phyloP scores from a whole-genome alignment of 768 basidiomycete genomes.

The Mycena haematopus region DNA sequence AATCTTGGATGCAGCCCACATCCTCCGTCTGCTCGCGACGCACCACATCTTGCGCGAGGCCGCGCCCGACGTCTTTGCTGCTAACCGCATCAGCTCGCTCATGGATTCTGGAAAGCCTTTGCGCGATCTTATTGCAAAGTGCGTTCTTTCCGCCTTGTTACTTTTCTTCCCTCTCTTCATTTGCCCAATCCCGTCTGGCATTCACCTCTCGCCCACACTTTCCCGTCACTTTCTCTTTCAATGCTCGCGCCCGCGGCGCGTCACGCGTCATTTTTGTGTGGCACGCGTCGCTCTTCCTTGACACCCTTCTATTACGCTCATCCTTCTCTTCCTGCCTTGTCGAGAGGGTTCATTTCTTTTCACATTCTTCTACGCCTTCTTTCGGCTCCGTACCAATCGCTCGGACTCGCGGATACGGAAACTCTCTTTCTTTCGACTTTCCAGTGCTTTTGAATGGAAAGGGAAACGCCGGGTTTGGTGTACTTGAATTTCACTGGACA shows the following conservation, averaged over 20 bases:
- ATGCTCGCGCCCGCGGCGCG: neutral
- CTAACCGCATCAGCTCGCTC: conserved; percentile 72
- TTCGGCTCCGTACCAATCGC: neutral
- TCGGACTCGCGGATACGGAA: neutral
- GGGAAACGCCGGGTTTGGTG: too few relatives aligned
- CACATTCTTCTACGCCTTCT: neutral
- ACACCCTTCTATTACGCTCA: conserved; percentile 5
- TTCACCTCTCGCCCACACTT: too few relatives aligned
- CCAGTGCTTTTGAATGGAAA: too few relatives aligned
- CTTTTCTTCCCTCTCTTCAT: neutral
- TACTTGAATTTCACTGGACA: too few relatives aligned
- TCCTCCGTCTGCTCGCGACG: conserved; percentile 77
- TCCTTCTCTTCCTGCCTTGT: conserved; percentile 2
- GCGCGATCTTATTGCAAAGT: conserved; percentile 42
- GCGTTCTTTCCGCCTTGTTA: neutral
- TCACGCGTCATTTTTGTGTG: conserved; percentile 3
- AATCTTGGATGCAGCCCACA: conserved; percentile 56
- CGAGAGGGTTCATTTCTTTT: neutral
- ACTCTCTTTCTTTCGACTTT: neutral
- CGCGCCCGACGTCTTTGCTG: conserved; percentile 73
- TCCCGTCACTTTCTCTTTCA: neutral
- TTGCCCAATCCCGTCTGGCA: neutral
- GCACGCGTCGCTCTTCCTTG: conserved; percentile 4
- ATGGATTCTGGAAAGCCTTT: conserved; percentile 71
- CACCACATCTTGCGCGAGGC: conserved; percentile 78